Conservation (phyloP, 495 filamentous ascomycete genomes). For the Talaromyces liani region DNA sequence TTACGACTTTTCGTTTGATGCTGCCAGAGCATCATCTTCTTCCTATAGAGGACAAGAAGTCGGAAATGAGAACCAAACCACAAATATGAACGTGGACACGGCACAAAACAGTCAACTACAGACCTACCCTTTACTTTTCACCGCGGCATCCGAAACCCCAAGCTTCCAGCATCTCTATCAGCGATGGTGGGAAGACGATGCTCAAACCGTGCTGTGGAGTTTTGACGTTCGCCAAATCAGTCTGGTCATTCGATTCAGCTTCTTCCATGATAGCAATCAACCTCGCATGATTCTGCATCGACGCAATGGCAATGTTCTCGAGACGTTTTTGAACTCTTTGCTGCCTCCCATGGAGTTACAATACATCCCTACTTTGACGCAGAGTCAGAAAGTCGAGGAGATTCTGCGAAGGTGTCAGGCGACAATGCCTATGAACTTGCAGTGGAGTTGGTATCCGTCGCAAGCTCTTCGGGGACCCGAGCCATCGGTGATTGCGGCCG, state of each 20-base stretch:
- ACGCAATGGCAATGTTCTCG: slow-evolving; percentile 25
- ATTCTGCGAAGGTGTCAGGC: slow-evolving; percentile 27
- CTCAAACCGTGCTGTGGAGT: slow-evolving; percentile 31
- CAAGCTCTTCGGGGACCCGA: slow-evolving; percentile 15
- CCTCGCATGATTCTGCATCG: slow-evolving; percentile 27
- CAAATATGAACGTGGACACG: background rate
- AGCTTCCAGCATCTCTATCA: slow-evolving; percentile 20
- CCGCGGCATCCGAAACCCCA: slow-evolving; percentile 23
- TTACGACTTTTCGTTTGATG: background rate
- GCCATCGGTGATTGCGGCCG: slow-evolving; percentile 21
- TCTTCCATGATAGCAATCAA: slow-evolving; percentile 27
- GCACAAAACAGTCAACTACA: background rate
- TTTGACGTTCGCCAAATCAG: slow-evolving; percentile 33
- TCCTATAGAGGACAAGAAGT: background rate
- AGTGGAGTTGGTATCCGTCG: slow-evolving; percentile 35
- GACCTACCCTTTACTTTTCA: slow-evolving; percentile 28
- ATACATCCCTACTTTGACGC: slow-evolving; percentile 22
- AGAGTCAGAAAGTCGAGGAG: slow-evolving; percentile 37
- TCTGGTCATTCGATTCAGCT: slow-evolving; percentile 30
- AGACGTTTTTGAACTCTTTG: slow-evolving; percentile 23
- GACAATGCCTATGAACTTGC: slow-evolving; percentile 14
- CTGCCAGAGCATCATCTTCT: background rate
- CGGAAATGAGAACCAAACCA: background rate
- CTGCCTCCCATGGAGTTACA: slow-evolving; percentile 21
- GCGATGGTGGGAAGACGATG: slow-evolving; percentile 40